Conservation (phyloP, 2,329 filamentous ascomycete species). For the Fusarium secorum region DNA sequence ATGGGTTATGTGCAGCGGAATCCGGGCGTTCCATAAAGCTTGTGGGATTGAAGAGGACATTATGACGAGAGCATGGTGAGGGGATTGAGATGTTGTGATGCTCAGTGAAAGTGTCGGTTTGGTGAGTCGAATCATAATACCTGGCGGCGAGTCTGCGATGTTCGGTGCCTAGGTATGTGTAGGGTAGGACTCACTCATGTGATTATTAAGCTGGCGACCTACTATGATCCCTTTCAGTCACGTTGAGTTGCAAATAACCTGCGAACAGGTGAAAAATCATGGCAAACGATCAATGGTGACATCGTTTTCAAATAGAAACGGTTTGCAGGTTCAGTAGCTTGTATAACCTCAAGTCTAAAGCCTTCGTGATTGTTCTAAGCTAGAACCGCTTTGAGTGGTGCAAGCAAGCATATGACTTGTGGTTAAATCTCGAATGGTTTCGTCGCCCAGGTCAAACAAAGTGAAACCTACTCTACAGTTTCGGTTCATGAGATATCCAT, state of each 20-base stretch:
- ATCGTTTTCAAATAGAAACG: background rate
- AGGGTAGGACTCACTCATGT: conserved; percentile 10
- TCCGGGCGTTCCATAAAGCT: conserved; percentile 61
- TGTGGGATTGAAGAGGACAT: conserved; percentile 51
- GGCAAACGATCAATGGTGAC: background rate
- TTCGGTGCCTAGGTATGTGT: background rate
- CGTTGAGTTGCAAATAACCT: background rate
- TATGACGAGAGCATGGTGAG: conserved; percentile 32
- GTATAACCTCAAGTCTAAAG: background rate
- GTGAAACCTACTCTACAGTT: background rate
- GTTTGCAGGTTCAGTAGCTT: background rate
- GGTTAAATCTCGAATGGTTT: background rate
- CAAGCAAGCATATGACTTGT: too few relatives aligned
- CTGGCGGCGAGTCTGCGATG: conserved; percentile 1
- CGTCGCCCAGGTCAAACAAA: too few relatives aligned
- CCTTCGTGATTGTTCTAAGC: background rate
- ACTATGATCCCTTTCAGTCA: background rate
- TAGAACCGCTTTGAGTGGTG: too few relatives aligned
- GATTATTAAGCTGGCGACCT: conserved; percentile 13
- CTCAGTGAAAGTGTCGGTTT: background rate
- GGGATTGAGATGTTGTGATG: background rate
- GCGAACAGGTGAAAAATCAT: too few relatives aligned
- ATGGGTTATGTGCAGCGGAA: conserved; percentile 65
- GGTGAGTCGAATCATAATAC: background rate
- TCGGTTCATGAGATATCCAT: background rate